Evolutionary conservation across 2,329 filamentous ascomycete genomes (phyloP).

Genomic region (Mollisia scopiformis): DNA sequence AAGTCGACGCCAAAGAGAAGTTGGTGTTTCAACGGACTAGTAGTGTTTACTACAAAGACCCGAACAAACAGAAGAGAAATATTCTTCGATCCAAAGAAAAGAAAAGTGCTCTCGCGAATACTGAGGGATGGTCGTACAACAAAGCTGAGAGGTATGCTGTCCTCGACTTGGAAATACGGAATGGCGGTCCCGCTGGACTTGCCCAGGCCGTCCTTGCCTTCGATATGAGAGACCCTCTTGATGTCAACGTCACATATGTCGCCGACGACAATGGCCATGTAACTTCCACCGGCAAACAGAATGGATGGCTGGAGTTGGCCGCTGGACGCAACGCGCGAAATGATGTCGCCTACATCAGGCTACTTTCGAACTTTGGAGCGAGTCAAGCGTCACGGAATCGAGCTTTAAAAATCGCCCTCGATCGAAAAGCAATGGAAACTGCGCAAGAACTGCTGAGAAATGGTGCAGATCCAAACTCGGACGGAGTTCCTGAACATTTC

Average conservation of each 20-base stretch:
- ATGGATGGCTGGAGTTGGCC: conserved; percentile 2
- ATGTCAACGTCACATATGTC: conserved; percentile 3
- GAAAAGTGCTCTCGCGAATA: neutral
- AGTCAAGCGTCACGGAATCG: conserved; percentile 4
- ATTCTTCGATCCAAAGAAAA: conserved; percentile 1
- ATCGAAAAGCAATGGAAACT: conserved; percentile 2
- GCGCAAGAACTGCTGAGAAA: conserved; percentile 6
- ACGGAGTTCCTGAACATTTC: conserved; percentile 2
- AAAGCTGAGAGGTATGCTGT: conserved; percentile 5
- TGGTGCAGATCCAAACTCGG: neutral
- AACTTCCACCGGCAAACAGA: neutral
- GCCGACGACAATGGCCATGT: conserved; percentile 3
- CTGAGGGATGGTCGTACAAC: neutral
- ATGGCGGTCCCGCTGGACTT: neutral
- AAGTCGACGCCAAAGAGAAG: neutral
- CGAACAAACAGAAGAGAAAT: conserved; percentile 6
- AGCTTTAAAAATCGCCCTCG: conserved; percentile 2
- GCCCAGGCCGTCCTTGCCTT: conserved; percentile 3
- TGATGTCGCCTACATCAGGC: conserved; percentile 3
- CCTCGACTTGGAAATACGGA: neutral
- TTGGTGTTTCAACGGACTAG: neutral
- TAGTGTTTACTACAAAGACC: conserved; percentile 8
- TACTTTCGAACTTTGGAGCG: conserved; percentile 4
- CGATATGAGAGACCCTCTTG: conserved; percentile 2
- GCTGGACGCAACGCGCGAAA: neutral